Percentiles rank a stretch among this genome's conserved stretches.
These are phyloP conservation scores for Austropuccinia psidii DNA, from an alignment of 1,284 basidiomycete species.

Conservation along the genomic window DNA sequence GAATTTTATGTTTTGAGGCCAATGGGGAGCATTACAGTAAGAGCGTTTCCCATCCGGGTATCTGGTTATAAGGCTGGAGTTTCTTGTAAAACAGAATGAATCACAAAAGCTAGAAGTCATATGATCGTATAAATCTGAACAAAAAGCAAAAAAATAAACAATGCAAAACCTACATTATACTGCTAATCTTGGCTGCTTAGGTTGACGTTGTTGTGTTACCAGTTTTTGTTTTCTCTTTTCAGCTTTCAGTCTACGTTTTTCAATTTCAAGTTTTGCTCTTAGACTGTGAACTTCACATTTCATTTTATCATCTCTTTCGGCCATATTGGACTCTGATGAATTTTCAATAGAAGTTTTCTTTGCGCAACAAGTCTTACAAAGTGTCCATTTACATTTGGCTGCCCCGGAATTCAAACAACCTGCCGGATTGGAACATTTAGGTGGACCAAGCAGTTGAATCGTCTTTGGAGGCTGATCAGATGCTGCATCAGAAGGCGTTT, in stretches of 20 bases:
- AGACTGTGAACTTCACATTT: conserved; percentile 2
- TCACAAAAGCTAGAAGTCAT: too few relatives aligned
- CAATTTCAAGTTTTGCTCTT: conserved; percentile 3
- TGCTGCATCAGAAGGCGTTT: background rate
- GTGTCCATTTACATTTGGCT: background rate
- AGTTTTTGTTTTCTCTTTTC: background rate
- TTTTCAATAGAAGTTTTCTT: background rate
- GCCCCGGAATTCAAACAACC: conserved; percentile 15
- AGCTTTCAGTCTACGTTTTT: background rate
- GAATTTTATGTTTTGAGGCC: too few relatives aligned
- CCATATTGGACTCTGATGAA: background rate
- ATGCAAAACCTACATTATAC: too few relatives aligned
- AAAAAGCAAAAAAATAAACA: too few relatives aligned
- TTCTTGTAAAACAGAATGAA: too few relatives aligned
- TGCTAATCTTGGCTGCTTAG: too few relatives aligned
- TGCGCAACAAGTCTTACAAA: conserved; percentile 17
- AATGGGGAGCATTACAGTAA: too few relatives aligned
- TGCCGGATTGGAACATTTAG: background rate
- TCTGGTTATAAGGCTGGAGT: too few relatives aligned
- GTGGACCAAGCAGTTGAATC: background rate
- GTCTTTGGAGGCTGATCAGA: background rate
- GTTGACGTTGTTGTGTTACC: background rate
- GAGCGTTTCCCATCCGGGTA: too few relatives aligned
- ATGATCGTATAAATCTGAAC: too few relatives aligned
- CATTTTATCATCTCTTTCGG: background rate